A percentile compares a stretch with the other conserved stretches of the same genome.
phyloP scores from a whole-genome alignment of 2,329 filamentous ascomycete genomes.

The Microcyclospora pomicola region DNA sequence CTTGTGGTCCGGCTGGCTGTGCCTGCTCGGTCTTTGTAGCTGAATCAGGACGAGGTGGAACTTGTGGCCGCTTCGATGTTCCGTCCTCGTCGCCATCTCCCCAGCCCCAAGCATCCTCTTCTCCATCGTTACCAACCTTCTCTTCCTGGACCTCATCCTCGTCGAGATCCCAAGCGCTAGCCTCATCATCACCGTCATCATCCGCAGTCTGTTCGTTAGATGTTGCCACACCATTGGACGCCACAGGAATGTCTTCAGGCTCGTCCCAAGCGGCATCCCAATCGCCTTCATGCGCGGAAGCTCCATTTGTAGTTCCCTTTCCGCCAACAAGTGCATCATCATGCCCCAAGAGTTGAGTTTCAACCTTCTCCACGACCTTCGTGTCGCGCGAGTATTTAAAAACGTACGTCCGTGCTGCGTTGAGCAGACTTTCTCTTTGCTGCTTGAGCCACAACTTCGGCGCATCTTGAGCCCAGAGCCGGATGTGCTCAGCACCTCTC shows the following conservation, averaged over 20 bases:
- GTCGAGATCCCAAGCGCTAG: slow-evolving; percentile 35
- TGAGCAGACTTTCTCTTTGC: slow-evolving; percentile 65
- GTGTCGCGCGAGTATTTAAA: slow-evolving; percentile 51
- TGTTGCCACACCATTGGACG: neutral
- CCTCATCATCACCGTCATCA: slow-evolving; percentile 32
- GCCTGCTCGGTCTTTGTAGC: slow-evolving; percentile 3
- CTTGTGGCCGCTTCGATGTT: slow-evolving; percentile 19
- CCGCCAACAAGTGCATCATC: slow-evolving; percentile 43
- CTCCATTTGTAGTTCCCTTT: slow-evolving; percentile 26
- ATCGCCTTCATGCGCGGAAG: slow-evolving; percentile 36
- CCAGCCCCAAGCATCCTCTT: slow-evolving; percentile 70
- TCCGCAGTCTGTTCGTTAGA: slow-evolving; percentile 9
- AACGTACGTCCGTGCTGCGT: slow-evolving; percentile 57
- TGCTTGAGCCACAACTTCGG: slow-evolving; percentile 76
- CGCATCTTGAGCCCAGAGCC: slow-evolving; percentile 67
- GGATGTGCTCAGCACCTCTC: slow-evolving; percentile 46
- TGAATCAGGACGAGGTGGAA: neutral
- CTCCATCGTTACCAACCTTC: slow-evolving; percentile 24
- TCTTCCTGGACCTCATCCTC: slow-evolving; percentile 20
- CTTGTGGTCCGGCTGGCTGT: slow-evolving; percentile 5
- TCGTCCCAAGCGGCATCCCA: slow-evolving; percentile 76
- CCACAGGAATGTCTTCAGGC: slow-evolving; percentile 33
- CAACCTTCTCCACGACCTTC: slow-evolving; percentile 65
- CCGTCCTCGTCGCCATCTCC: slow-evolving; percentile 44
- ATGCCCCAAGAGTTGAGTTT: slow-evolving; percentile 68